Percentiles rank a stretch among this genome's conserved stretches.
phyloP scores from a whole-genome alignment of 495 filamentous ascomycete species.

The Apiosordaria backusii region DNA sequence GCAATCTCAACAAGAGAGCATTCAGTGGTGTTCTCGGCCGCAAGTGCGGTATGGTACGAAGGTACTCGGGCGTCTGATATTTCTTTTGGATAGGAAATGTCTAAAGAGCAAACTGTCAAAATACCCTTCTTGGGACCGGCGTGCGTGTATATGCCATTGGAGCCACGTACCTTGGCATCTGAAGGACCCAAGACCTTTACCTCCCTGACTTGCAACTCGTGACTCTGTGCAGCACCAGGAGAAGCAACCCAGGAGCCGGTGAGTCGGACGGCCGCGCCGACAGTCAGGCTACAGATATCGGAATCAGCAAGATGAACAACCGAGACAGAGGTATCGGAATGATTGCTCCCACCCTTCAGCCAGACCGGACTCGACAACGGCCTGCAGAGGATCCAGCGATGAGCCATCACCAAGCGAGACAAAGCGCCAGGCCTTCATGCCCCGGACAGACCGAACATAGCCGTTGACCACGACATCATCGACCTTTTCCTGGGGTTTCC shows the following conservation, averaged over 20 bases:
- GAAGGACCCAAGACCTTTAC: slow-evolving; percentile 70
- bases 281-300: slow-evolving; percentile 60
- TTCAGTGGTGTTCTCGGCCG: slow-evolving; percentile 81
- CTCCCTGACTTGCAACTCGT: slow-evolving; percentile 71
- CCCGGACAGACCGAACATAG: slow-evolving; percentile 61
- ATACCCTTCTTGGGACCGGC: not conserved
- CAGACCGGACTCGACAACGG: slow-evolving; percentile 69
- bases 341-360: slow-evolving; percentile 65
- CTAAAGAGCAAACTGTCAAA: slow-evolving; percentile 44
- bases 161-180: slow-evolving; percentile 65
- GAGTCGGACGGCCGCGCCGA: slow-evolving; percentile 74
- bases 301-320: slow-evolving; percentile 24
- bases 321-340: slow-evolving; percentile 26
- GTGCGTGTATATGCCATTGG: not conserved
- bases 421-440: slow-evolving; percentile 76
- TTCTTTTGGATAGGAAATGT: slow-evolving; percentile 92
- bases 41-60: slow-evolving; percentile 86
- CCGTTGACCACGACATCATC: slow-evolving; percentile 59
- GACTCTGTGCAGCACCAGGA: slow-evolving; percentile 64
- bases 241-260: slow-evolving; percentile 77
- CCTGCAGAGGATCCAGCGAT: slow-evolving; percentile 73
- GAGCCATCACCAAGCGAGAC: slow-evolving; percentile 87
- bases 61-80: slow-evolving; percentile 82
- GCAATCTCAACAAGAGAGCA: slow-evolving; percentile 72
- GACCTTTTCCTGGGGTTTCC: slow-evolving; percentile 26